A percentile compares a stretch with the other conserved stretches of the same genome.
Conservation (phyloP, 2,329 filamentous ascomycete genomes). For the Apiospora koreana region DNA sequence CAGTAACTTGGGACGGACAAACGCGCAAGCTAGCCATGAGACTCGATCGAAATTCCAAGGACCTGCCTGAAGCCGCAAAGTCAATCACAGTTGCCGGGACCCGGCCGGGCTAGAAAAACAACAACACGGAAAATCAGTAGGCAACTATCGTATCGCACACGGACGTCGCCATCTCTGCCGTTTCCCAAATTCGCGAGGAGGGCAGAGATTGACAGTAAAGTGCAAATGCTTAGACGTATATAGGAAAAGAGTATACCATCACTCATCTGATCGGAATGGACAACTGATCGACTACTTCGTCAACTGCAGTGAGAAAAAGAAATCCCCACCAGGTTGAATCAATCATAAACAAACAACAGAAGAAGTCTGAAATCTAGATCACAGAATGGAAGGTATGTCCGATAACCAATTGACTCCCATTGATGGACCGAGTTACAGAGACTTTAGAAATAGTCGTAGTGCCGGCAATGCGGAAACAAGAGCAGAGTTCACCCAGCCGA, state of each 20-base stretch:
- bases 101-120: background rate
- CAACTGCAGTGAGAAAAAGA: background rate
- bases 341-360: background rate
- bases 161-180: background rate
- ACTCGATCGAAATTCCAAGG: background rate
- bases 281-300: background rate
- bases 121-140: background rate
- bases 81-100: background rate
- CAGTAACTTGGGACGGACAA: background rate
- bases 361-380: background rate
- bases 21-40: slow-evolving; percentile 3
- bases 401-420: background rate
- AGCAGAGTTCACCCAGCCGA: background rate
- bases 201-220: background rate
- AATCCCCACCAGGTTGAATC: background rate
- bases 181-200: no score
- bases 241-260: no score
- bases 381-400: background rate
- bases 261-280: background rate
- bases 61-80: background rate
- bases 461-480: background rate
- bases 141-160: background rate
- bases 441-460: background rate
- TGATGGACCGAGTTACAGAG: background rate
- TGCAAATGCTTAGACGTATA: no score